Base-by-base conservation (phyloP, 495 filamentous ascomycete genomes). In the Cladorrhinum samala region DNA sequence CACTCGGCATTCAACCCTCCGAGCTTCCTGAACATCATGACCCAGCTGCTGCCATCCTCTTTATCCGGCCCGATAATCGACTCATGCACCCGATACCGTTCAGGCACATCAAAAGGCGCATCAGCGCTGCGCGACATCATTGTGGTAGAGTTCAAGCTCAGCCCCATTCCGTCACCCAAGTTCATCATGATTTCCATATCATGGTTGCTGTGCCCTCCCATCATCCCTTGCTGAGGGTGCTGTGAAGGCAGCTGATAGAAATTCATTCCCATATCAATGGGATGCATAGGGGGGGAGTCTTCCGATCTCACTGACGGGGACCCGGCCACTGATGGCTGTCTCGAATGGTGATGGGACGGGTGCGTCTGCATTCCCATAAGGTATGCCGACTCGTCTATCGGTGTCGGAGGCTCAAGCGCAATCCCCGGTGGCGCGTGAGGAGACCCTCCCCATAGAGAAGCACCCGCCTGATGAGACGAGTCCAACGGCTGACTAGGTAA, bases 91-190 rank as follows among this genome's bases (percentile, higher is more conserved):
- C 66, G 54, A 19, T 63, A 59, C 27, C 52, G 50, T 52, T 68
- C 64, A 0, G 64, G 66, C 24, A 68, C 54, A 16, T 67, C 66
- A 49, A 58, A 68, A 20, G 66, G 66, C 27, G 66, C 51, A 24
- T 68, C 64, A 8, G 50, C 19, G 39, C 55, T 61, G 21, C 55
- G 58, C 38, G 25, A 3, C 20, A 23, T n/a, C 43, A 58, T 27
- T 19, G 30, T 25, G 13, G 46, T 40, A 45, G 46, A 49, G 16
- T 33, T 24, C 7, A 45, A 7, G 8, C 21, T 30, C 19, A 42
- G 6, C 13, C 18, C 16, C n/a, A 16, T 13, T 4, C 9, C 7
- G 21, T 47, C 24, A 16, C 24, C 45, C 3, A 20, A 11, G 9
- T 24, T 25, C 14, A 9, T 27, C 21, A 30, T 46, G n/a, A 18